phyloP scores from a whole-genome alignment of 139 green algal genomes.

The Diplosphaera chodatii region DNA sequence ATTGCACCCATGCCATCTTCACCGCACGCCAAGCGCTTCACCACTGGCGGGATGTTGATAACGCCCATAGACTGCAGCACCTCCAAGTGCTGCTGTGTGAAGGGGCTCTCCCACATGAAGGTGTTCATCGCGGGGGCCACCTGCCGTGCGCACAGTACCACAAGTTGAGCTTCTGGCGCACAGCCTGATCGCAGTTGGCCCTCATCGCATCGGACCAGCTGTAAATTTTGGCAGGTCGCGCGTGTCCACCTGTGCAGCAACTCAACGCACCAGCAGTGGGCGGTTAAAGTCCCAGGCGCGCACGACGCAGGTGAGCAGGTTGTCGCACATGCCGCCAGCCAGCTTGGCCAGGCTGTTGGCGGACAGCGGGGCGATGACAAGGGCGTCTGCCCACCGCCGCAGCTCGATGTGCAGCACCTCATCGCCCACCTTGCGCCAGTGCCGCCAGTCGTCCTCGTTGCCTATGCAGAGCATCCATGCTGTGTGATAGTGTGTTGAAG shows the following conservation, averaged over 20 bases:
- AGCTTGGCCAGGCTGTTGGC: conserved; percentile 94
- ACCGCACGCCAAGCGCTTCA: conserved; percentile 87
- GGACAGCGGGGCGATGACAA: conserved; percentile 87
- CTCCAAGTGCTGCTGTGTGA: conserved; percentile 74
- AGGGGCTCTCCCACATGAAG: conserved; percentile 86
- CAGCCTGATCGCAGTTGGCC: too few relatives aligned
- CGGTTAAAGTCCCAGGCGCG: conserved; percentile 85
- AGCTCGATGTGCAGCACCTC: conserved; percentile 94
- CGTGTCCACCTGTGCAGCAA: too few relatives aligned
- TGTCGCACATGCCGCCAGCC: conserved; percentile 77
- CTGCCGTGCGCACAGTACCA: too few relatives aligned
- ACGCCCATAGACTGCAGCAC: conserved; percentile 51
- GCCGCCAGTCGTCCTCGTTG: conserved; percentile 70
- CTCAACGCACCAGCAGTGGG: conserved; percentile 77
- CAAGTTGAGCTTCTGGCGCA: too few relatives aligned
- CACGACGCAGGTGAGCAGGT: conserved; percentile 88
- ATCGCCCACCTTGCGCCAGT: conserved; percentile 65
- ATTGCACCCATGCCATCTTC: conserved; percentile 86
- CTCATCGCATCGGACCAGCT: too few relatives aligned
- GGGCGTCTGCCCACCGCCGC: conserved; percentile 78
- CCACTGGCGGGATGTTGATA: conserved; percentile 50
- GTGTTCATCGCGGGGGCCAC: conserved; percentile 96
- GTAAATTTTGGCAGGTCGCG: too few relatives aligned
- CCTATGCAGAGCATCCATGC: too few relatives aligned
- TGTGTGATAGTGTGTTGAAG: too few relatives aligned